phyloP scores from a whole-genome alignment of 2,329 filamentous ascomycete species.

The Aspergillus tanneri region DNA sequence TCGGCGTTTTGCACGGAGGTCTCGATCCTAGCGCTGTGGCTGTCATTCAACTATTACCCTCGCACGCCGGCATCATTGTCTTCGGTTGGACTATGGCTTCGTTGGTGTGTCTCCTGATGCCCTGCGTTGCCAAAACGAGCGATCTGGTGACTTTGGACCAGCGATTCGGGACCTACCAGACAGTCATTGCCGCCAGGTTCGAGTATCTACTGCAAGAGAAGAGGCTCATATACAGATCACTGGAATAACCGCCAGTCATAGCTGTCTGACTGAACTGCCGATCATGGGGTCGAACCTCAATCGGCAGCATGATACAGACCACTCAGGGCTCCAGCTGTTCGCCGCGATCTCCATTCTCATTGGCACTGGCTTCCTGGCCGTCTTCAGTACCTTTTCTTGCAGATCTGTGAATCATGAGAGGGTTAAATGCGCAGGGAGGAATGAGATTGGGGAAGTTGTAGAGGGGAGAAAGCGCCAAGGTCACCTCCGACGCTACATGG shows the following conservation, averaged over 20 bases:
- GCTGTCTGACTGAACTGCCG: constrained; percentile 26
- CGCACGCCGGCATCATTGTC: constrained; percentile 29
- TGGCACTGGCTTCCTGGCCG: not conserved
- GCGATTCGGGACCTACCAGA: constrained; percentile 34
- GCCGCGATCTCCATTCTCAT: not conserved
- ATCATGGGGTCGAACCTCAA: constrained; percentile 30
- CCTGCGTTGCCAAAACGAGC: constrained; percentile 30
- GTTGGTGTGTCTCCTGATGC: constrained; percentile 33
- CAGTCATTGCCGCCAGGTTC: constrained; percentile 24
- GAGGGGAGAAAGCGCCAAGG: no score
- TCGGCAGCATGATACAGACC: constrained; percentile 21
- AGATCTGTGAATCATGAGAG: no score
- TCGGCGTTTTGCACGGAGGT: constrained; percentile 14
- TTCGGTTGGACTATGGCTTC: constrained; percentile 30
- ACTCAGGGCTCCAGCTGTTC: constrained; percentile 29
- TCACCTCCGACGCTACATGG: no score
- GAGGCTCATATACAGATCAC: not conserved
- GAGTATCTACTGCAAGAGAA: not conserved
- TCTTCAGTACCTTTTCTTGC: no score
- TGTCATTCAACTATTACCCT: constrained; percentile 31
- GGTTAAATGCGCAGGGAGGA: no score
- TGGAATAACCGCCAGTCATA: not conserved
- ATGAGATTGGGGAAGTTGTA: no score
- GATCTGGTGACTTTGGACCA: constrained; percentile 34
- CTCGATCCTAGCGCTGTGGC: constrained; percentile 28